Evolutionary conservation across 2,329 filamentous ascomycete species (phyloP).

Genomic region (Pseudonectria buxi): DNA sequence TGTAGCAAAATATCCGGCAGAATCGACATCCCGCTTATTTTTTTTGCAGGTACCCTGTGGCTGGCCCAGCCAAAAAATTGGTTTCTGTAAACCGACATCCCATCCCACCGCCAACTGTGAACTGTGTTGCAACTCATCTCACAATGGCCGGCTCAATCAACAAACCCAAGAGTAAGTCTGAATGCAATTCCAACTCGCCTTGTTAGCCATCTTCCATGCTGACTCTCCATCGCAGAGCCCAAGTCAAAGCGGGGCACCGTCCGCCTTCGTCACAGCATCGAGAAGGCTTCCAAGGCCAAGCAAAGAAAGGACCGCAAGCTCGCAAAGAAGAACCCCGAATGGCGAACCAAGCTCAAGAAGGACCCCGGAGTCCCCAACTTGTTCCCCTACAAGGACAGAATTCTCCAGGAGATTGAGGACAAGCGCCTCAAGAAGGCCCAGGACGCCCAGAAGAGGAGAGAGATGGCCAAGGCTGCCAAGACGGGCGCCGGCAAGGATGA

Average conservation of each 20-base stretch:
- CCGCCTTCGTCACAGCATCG: constrained; percentile 89
- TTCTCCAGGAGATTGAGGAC: constrained; percentile 92
- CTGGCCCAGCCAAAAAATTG: constrained; percentile 12
- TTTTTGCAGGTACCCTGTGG: constrained; percentile 18
- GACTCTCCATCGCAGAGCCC: constrained; percentile 56
- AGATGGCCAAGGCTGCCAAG: constrained; percentile 63
- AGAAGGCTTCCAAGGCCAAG: constrained; percentile 85
- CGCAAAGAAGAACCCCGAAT: constrained; percentile 95
- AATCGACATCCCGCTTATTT: constrained; percentile 34
- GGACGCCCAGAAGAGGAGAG: constrained; percentile 62
- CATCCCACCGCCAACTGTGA: constrained; percentile 11
- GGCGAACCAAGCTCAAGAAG: constrained; percentile 92
- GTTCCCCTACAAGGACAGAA: constrained; percentile 95
- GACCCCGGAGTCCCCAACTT: constrained; percentile 96
- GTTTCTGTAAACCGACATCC: constrained; percentile 5
- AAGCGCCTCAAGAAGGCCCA: constrained; percentile 73
- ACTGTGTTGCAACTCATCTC: constrained; percentile 9
- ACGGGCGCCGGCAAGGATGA: constrained; percentile 42
- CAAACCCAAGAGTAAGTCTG: constrained; percentile 45
- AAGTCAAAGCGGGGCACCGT: constrained; percentile 89
- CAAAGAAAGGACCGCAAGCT: constrained; percentile 83
- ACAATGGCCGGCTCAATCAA: constrained; percentile 49
- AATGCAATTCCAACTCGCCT: no score
- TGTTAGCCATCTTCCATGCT: no score
- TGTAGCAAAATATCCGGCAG: constrained; percentile 26